Evolutionary conservation across 108 stramenopile genomes (phyloP).

Genomic region (Cyclotella kingstonii): DNA sequence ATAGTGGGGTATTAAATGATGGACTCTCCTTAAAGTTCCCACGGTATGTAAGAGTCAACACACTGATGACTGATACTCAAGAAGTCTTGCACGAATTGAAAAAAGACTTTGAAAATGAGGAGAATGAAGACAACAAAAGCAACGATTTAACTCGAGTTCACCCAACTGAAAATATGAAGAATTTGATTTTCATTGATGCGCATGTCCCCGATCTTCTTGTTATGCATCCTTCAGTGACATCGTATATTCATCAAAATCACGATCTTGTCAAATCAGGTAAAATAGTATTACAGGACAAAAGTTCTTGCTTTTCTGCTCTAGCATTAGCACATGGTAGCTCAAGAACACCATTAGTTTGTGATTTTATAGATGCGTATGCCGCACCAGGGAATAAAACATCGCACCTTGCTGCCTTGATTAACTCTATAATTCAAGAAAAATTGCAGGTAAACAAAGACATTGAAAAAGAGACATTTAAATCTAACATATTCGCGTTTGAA

Average conservation of each 20-base stretch:
- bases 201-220: slow-evolving; percentile 87
- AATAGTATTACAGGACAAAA: slow-evolving; percentile 91
- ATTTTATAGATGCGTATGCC: slow-evolving; percentile 96
- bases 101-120: slow-evolving; percentile 3
- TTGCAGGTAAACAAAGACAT: slow-evolving; percentile 17
- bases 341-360: slow-evolving; percentile 23
- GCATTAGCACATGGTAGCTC: slow-evolving; percentile 70
- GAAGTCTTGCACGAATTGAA: slow-evolving; percentile 45
- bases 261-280: slow-evolving; percentile 72
- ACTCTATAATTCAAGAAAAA: slow-evolving; percentile 6
- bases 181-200: slow-evolving; percentile 57
- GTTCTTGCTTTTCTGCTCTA: slow-evolving; percentile 94
- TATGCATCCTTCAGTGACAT: slow-evolving; percentile 51
- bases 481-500: slow-evolving; percentile 88
- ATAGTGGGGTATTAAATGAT: background rate
- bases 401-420: slow-evolving; percentile 90
- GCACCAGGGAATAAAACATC: slow-evolving; percentile 99
- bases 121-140: background rate
- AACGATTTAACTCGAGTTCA: too few species aligned
- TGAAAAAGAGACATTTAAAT: slow-evolving; percentile 18
- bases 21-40: slow-evolving; percentile 47
- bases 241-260: slow-evolving; percentile 42
- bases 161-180: too few species aligned
- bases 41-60: slow-evolving; percentile 85
- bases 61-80: slow-evolving; percentile 44